These are phyloP conservation scores for Puccinia polysora DNA, from an alignment of 1,284 basidiomycete species.

Conservation along the genomic window DNA sequence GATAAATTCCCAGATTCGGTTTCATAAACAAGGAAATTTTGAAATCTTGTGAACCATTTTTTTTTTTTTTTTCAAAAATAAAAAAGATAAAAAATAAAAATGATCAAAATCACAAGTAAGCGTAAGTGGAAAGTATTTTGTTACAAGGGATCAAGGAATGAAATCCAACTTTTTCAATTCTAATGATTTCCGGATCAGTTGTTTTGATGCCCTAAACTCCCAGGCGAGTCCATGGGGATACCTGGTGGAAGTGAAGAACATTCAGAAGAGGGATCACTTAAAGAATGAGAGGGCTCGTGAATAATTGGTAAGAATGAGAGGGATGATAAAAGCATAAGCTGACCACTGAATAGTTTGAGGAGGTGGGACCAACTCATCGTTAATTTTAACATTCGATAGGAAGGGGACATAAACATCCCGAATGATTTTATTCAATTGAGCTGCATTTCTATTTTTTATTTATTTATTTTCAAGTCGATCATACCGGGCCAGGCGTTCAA, in stretches of 20 bases:
- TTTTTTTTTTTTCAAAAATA: neutral
- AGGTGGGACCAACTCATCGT: slow-evolving; percentile 31
- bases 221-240: slow-evolving; percentile 91
- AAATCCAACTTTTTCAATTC: slow-evolving; percentile 70
- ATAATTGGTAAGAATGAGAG: neutral
- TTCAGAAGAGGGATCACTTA: neutral
- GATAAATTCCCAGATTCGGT: slow-evolving; percentile 97
- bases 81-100: slow-evolving; percentile 8
- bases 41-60: too few relatives aligned
- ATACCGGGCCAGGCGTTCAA: neutral
- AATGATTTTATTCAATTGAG: slow-evolving; percentile 25
- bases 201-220: slow-evolving; percentile 90
- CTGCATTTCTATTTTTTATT: slow-evolving; percentile 13
- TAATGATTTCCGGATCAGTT: slow-evolving; percentile 78
- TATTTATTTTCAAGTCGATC: neutral
- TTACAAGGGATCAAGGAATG: neutral
- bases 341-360: slow-evolving; percentile 35
- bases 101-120: neutral
- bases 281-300: neutral
- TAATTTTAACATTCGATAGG: slow-evolving; percentile 23
- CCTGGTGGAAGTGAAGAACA: slow-evolving; percentile 60
- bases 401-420: slow-evolving; percentile 30
- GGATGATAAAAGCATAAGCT: too few relatives aligned
- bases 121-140: too few relatives aligned
- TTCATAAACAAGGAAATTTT: slow-evolving; percentile 94